phyloP scores from a whole-genome alignment of 176 grass and related monocot species.

The Rhipidocladum racemiflorum region DNA sequence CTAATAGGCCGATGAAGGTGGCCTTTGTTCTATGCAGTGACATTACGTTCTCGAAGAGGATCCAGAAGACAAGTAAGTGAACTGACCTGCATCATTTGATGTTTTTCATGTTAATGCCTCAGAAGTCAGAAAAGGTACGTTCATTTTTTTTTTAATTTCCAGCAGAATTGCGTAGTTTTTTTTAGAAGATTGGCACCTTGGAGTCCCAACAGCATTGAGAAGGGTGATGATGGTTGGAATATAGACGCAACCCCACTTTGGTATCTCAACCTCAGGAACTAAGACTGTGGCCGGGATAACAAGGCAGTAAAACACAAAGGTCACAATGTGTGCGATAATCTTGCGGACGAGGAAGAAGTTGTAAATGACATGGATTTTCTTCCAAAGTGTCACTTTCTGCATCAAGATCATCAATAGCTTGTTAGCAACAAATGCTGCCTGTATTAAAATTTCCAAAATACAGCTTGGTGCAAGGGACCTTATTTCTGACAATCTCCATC shows the following conservation, averaged over 20 bases:
- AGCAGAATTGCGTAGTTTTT: neutral
- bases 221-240: conserved; percentile 65
- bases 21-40: conserved; percentile 86
- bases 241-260: conserved; percentile 74
- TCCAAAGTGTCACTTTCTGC: conserved; percentile 75
- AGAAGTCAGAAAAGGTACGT: neutral
- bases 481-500: conserved; percentile 69
- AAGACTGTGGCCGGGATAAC: conserved; percentile 65
- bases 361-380: conserved; percentile 80
- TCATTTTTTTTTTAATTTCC: neutral
- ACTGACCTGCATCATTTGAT: conserved; percentile 48
- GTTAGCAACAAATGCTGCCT: conserved; percentile 12
- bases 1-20: conserved; percentile 65
- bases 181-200: conserved; percentile 44
- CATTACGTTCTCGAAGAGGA: conserved; percentile 90
- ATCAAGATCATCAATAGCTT: conserved; percentile 11
- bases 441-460: neutral
- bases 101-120: neutral
- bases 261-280: conserved; percentile 72
- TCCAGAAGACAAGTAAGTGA: conserved; percentile 77
- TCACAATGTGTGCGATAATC: conserved; percentile 70
- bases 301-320: conserved; percentile 79
- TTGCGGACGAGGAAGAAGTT: conserved; percentile 81
- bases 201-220: conserved; percentile 66
- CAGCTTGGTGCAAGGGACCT: conserved; percentile 39